Base-by-base conservation (phyloP, 1,284 basidiomycete species). In the Moesziomyces antarcticus region DNA sequence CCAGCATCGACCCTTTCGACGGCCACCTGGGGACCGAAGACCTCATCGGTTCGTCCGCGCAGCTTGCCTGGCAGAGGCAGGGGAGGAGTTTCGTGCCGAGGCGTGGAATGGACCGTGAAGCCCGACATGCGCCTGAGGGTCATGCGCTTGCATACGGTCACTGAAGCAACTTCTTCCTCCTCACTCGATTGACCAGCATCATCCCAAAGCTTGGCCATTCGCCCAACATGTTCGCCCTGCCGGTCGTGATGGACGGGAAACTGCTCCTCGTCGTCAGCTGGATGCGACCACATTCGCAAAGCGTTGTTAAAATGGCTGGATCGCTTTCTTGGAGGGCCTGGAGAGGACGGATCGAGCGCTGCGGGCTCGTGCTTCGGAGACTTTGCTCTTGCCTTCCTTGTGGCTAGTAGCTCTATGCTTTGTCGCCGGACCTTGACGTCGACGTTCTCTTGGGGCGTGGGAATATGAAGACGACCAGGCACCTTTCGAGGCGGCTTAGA, bases 401-500 rank as follows among this genome's bases (percentile, higher is more conserved):
- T 6, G 5, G 42, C 9, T 3, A 58, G 50, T 25, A 53, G 30
- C 14, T 61, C 45, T 10, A 68, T 6, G 33, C 58, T 55, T n/a
- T 40, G 25, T 43, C 48, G 27, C 18, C 35, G 49, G 4, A 14
- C 21, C 20, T 20, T 20, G 3, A n/a, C 13, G 0, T 30, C 21
- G 18, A 33, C 41, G 1, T 42, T 24, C 9, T 40, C 35, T 14
- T 43, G 24, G 5, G 18, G 46, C 22, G 44, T n/a, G 3, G 59
- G 66, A n/a, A 68, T 51, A 21, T 57, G 56, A 40, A 68, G 55
- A 30, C 66, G 59, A 45, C 59, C 51, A 1, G 66, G 66, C 11
- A 58, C 46, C 41, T 50, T 45, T 21, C 33, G 54, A 11, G 48
- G 10, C 22, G 9, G 43, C 20, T 45, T 58, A 13, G 24, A 18